These are phyloP conservation scores for Malassezia obtusa DNA, from an alignment of 1,284 basidiomycete species.

Conservation along the genomic window DNA sequence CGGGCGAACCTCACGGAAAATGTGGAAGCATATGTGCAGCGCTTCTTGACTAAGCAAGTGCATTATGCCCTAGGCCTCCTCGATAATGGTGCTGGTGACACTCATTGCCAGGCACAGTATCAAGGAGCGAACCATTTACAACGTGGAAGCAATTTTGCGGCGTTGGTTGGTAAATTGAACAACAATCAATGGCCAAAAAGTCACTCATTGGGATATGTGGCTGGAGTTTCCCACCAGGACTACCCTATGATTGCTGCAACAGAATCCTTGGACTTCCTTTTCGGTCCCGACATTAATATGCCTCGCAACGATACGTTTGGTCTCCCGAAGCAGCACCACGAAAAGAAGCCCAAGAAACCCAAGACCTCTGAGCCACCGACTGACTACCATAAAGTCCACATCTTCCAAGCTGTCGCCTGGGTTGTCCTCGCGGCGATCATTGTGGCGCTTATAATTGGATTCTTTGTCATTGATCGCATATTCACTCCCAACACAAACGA, in stretches of 20 bases:
- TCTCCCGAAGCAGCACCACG: not conserved
- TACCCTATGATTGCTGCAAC: conserved; percentile 40
- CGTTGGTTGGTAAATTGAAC: not conserved
- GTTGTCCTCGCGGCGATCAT: conserved; percentile 8
- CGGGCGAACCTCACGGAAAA: not conserved
- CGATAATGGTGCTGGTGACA: conserved; percentile 38
- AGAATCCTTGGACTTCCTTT: conserved; percentile 28
- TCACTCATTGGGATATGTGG: conserved; percentile 33
- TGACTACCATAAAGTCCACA: not conserved
- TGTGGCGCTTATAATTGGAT: conserved; percentile 1
- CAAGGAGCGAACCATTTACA: conserved; percentile 41
- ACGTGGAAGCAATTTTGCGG: conserved; percentile 31
- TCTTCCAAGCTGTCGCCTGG: conserved; percentile 11
- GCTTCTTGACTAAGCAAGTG: conserved; percentile 26
- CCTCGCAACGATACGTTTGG: not conserved
- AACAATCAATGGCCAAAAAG: conserved; percentile 21
- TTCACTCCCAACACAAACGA: conserved; percentile 15
- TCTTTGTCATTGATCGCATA: not conserved
- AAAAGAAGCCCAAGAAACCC: not conserved
- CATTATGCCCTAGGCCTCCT: conserved; percentile 33
- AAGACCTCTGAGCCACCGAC: not conserved
- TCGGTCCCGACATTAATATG: conserved; percentile 5
- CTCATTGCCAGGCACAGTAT: conserved; percentile 32
- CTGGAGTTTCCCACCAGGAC: conserved; percentile 39
- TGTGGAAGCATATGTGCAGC: conserved; percentile 11